phyloP scores from a whole-genome alignment of 2,329 filamentous ascomycete species.

The Fusarium piperis region DNA sequence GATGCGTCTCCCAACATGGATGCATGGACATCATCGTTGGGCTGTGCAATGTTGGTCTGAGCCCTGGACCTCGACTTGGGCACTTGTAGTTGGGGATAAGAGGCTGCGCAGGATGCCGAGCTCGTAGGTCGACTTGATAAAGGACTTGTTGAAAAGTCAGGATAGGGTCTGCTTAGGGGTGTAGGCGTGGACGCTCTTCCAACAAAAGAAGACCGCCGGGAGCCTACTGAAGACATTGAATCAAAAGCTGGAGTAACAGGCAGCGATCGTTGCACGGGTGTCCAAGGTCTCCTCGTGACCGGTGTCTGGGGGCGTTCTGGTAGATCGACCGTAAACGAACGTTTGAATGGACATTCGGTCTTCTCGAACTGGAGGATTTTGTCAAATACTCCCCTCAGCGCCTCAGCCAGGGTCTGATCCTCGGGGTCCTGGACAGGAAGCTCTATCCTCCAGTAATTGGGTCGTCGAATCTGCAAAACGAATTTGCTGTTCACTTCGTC shows the following conservation, averaged over 20 bases:
- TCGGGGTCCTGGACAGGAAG: slow-evolving; percentile 68
- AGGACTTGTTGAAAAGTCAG: slow-evolving; percentile 16
- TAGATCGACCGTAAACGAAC: slow-evolving; percentile 78
- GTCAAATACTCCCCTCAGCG: slow-evolving; percentile 75
- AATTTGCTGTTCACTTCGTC: slow-evolving; percentile 83
- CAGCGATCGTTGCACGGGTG: slow-evolving; percentile 52
- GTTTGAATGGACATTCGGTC: slow-evolving; percentile 85
- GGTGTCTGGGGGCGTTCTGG: slow-evolving; percentile 75
- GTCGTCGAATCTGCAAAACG: slow-evolving; percentile 83
- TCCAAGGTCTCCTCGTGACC: slow-evolving; percentile 75
- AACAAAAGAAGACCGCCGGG: slow-evolving; percentile 29
- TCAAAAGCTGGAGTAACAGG: slow-evolving; percentile 19
- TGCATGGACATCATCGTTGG: slow-evolving; percentile 13
- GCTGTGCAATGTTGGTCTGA: neutral
- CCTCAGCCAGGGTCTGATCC: slow-evolving; percentile 65
- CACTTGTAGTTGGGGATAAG: slow-evolving; percentile 3
- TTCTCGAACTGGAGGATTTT: slow-evolving; percentile 86
- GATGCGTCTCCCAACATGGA: neutral
- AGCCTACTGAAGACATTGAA: slow-evolving; percentile 9
- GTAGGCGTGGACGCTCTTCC: slow-evolving; percentile 30
- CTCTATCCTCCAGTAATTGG: slow-evolving; percentile 92
- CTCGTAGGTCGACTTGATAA: slow-evolving; percentile 9
- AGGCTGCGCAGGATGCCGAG: slow-evolving; percentile 9
- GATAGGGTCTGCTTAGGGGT: slow-evolving; percentile 1
- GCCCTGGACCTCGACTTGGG: neutral